These are phyloP conservation scores for Pachysolen tannophilus DNA, from an alignment of 805 yeast species.

Conservation along the genomic window DNA sequence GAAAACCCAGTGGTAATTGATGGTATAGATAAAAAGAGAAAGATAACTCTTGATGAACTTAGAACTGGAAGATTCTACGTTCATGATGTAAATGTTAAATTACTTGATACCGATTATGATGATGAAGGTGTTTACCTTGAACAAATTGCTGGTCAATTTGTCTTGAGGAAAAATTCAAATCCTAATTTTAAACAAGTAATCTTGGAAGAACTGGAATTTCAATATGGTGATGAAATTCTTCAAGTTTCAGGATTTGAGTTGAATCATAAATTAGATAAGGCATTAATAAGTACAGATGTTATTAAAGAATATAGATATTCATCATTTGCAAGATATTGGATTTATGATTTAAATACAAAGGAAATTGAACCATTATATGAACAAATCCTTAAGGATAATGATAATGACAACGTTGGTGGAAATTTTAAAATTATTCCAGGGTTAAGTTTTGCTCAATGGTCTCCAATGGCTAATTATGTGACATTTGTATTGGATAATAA, in stretches of 20 bases:
- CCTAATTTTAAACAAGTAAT: conserved; percentile 21
- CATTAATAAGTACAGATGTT: conserved; percentile 46
- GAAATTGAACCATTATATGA: conserved; percentile 19
- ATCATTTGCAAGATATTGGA: conserved; percentile 50
- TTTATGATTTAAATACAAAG: conserved; percentile 38
- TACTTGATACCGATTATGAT: conserved; percentile 19
- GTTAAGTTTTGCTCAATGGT: conserved; percentile 51
- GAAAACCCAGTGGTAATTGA: background rate
- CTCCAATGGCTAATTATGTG: conserved; percentile 49
- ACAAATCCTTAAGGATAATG: conserved; percentile 1
- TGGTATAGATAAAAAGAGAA: conserved; percentile 8
- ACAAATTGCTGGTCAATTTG: conserved; percentile 9
- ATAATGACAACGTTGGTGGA: no score
- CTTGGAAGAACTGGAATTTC: conserved; percentile 26
- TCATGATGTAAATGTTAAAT: conserved; percentile 15
- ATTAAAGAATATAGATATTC: conserved; percentile 64
- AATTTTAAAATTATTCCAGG: conserved; percentile 20
- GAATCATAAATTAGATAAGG: conserved; percentile 37
- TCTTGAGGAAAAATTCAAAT: conserved; percentile 20
- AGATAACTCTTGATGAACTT: conserved; percentile 19
- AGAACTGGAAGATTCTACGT: conserved; percentile 22
- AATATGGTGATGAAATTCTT: conserved; percentile 31
- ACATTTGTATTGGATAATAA: conserved; percentile 52
- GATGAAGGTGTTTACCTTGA: conserved; percentile 39
- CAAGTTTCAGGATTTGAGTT: conserved; percentile 34